Base-by-base conservation (phyloP, 495 filamentous ascomycete species). In the Paragyromitra xinjiangensis region DNA sequence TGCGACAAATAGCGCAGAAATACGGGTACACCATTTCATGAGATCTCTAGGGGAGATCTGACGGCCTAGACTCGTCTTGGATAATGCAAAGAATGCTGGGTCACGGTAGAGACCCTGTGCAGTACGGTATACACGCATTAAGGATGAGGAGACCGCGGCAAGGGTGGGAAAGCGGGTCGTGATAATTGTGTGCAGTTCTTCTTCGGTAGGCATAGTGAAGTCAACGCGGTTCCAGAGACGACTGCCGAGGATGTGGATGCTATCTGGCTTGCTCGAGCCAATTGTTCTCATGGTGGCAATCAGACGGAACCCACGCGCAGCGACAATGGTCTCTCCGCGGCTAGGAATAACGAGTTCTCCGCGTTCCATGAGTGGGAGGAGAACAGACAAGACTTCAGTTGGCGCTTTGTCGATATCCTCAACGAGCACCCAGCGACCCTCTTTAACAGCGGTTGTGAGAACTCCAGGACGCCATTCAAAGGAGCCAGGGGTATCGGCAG, bases 331-430 rank as follows among this genome's bases (percentile, higher is more conserved):
- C 85, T 98, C 93, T 39, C 93, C 94, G 44, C 94, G 89, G 69
- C 91, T 94, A 0, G 94, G 92, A 50, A 98, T 92, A 3, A 94
- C 86, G 16, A 99, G 87, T 83, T 97, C 93, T 1, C 93, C 88
- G 55, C 91, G 88, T 81, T 98, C 95, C 74, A 98, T 93, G 2
- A 99, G 87, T 1, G 96, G 95, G 39, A 98, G 86, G 48, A 99
- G 88, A 2, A 92, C 92, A 81, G 94, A 94, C 82, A 98, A 92
- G 61, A 98, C 91, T 82, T 98, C 95, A 69, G 91, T 94, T n/a
- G 96, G 94, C 19, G 95, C 96, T 64, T 95, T 92, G 82, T 99
- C 92, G 37, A 99, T 87, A 83, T 99, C 96, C 85, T 99, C 96
- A 68, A 99, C 94, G 69, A 98, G 85, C 5, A 99, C 90, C 96